A percentile compares a stretch with the other conserved stretches of the same genome.
phyloP scores from a whole-genome alignment of 768 basidiomycete genomes.

The Plicaturopsis crispa region DNA sequence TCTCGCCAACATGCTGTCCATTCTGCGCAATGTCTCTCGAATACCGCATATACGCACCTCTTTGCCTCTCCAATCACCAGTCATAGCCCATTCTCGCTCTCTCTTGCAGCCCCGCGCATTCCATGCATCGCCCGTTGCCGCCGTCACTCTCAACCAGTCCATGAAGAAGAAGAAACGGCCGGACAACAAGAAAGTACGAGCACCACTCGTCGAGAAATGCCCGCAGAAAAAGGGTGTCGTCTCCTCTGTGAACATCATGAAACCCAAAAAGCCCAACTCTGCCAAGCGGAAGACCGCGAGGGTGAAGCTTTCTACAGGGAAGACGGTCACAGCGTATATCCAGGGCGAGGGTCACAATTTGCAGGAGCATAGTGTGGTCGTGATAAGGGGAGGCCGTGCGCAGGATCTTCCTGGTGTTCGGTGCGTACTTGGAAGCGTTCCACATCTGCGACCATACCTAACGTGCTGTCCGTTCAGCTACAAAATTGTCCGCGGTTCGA shows the following conservation, averaged over 20 bases:
- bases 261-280: slow-evolving; percentile 98
- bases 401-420: slow-evolving; percentile 98
- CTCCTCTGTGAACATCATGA: slow-evolving; percentile 68
- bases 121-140: slow-evolving; percentile 50
- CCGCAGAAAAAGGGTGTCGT: slow-evolving; percentile 93
- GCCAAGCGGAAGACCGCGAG: slow-evolving; percentile 96
- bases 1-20: too few relatives aligned
- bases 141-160: slow-evolving; percentile 80
- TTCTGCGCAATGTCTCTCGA: too few relatives aligned
- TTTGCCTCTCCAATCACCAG: too few relatives aligned
- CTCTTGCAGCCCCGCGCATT: slow-evolving; percentile 41
- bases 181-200: slow-evolving; percentile 45
- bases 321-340: slow-evolving; percentile 88
- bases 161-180: slow-evolving; percentile 57
- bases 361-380: slow-evolving; percentile 94
- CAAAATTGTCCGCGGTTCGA: slow-evolving; percentile 87
- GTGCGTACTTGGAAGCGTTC: slow-evolving; percentile 34
- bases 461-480: slow-evolving; percentile 47
- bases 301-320: slow-evolving; percentile 86
- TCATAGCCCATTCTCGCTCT: slow-evolving; percentile 1
- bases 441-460: background rate
- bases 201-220: slow-evolving; percentile 73
- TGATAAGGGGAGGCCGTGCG: slow-evolving; percentile 90
- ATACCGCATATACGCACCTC: too few relatives aligned
- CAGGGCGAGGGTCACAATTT: slow-evolving; percentile 97